Evolutionary conservation across 2,329 filamentous ascomycete genomes (phyloP).

Genomic region (Fusarium poae): DNA sequence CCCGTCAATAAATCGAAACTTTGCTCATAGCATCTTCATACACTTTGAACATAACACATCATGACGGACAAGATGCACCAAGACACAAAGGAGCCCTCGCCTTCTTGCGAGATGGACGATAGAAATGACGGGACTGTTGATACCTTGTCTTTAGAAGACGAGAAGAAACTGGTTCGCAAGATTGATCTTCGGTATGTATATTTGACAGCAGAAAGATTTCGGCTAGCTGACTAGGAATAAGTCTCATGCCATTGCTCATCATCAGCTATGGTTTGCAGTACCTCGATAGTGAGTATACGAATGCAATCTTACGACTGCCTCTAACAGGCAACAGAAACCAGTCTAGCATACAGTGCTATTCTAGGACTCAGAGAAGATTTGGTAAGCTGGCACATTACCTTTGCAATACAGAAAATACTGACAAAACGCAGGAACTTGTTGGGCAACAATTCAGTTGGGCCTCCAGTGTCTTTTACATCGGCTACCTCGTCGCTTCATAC

Average conservation of each 20-base stretch:
- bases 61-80: constrained; percentile 2
- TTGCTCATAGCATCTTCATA: neutral
- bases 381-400: neutral
- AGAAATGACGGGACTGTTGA: constrained; percentile 2
- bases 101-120: neutral
- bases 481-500: constrained; percentile 22
- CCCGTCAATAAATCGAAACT: constrained; percentile 2
- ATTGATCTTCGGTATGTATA: constrained; percentile 16
- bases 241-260: constrained; percentile 23
- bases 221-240: neutral
- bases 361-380: constrained; percentile 12
- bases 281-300: neutral
- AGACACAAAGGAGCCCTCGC: constrained; percentile 11
- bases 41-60: neutral
- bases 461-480: constrained; percentile 22
- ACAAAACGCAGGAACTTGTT: neutral
- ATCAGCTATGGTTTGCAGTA: constrained; percentile 22
- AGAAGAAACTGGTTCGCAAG: constrained; percentile 20
- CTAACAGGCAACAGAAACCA: constrained; percentile 9
- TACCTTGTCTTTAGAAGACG: constrained; percentile 7
- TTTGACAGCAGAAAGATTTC: fast-evolving
- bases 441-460: constrained; percentile 26
- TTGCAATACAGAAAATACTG: fast-evolving
- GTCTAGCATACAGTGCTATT: constrained; percentile 24
- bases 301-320: fast-evolving